Evolutionary conservation across 768 basidiomycete species (phyloP).

Genomic region (Amanita fuliginea): DNA sequence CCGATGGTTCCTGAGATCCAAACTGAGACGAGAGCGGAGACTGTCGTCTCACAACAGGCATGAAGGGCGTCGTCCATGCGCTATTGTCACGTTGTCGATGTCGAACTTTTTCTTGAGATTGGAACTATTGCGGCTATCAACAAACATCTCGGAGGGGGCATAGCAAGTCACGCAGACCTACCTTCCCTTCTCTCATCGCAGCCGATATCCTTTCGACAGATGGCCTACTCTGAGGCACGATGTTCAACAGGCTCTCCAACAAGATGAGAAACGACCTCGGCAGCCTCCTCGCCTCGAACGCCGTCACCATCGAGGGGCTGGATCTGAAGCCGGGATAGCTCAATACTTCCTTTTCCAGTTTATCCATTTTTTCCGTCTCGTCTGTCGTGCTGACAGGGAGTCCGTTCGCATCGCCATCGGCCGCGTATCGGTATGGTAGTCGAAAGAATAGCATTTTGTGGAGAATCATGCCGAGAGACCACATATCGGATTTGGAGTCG

Average conservation of each 20-base stretch:
- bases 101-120: neutral
- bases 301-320: constrained; percentile 33
- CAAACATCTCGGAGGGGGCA: neutral
- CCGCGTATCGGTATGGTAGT: constrained; percentile 71
- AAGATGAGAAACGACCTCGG: constrained; percentile 62
- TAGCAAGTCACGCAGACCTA: constrained; percentile 24
- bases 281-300: constrained; percentile 63
- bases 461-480: constrained; percentile 94
- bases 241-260: constrained; percentile 60
- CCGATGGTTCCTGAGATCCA: neutral
- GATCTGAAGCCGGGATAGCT: constrained; percentile 66
- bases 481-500: constrained; percentile 90
- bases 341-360: constrained; percentile 63
- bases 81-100: neutral
- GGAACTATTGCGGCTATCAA: neutral
- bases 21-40: neutral
- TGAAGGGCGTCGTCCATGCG: neutral
- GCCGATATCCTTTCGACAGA: constrained; percentile 60
- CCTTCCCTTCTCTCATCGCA: constrained; percentile 64
- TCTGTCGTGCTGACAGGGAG: constrained; percentile 26
- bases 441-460: constrained; percentile 90
- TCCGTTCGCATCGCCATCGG: constrained; percentile 42
- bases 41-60: neutral
- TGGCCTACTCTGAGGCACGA: constrained; percentile 50
- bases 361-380: constrained; percentile 54